Percentiles rank a stretch among this genome's conserved stretches.
These are phyloP conservation scores for Coemansia javaensis DNA, from an alignment of 192 early-diverging fungal genomes.

Conservation along the genomic window DNA sequence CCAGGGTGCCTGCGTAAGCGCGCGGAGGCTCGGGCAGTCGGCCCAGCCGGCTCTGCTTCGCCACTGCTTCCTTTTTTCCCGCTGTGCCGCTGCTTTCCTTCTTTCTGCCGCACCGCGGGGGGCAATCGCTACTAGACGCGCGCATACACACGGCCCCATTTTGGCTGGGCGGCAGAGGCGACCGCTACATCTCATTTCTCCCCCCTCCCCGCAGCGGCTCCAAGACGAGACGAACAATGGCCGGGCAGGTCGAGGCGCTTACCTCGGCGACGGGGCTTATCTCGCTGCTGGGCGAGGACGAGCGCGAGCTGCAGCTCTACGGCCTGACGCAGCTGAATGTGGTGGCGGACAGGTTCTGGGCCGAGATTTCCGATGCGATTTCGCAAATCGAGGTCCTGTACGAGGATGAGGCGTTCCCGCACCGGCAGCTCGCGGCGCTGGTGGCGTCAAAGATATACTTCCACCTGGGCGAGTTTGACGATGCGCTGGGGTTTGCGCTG, in stretches of 20 bases:
- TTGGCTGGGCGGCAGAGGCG: not conserved
- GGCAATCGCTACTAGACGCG: too few relatives aligned
- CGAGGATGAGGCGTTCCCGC: constrained; percentile 81
- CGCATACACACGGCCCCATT: too few relatives aligned
- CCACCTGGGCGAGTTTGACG: constrained; percentile 92
- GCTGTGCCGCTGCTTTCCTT: too few relatives aligned
- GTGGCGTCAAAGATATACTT: constrained; percentile 99
- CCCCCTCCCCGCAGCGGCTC: too few relatives aligned
- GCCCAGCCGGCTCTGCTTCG: not conserved
- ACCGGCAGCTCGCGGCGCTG: constrained; percentile 86
- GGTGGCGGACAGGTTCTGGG: constrained; percentile 94
- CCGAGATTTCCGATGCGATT: constrained; percentile 90
- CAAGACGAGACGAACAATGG: too few relatives aligned
- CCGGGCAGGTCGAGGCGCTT: constrained; percentile 28
- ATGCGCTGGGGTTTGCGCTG: constrained; percentile 92
- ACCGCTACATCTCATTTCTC: not conserved
- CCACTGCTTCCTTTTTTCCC: too few relatives aligned
- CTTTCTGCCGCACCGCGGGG: too few relatives aligned
- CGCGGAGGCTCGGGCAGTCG: not conserved
- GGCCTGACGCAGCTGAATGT: constrained; percentile 86
- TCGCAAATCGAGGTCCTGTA: constrained; percentile 85
- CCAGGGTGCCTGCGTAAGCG: not conserved
- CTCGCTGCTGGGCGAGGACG: constrained; percentile 86
- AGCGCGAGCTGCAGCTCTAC: constrained; percentile 89
- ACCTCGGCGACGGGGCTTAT: constrained; percentile 71